Base-by-base conservation (phyloP, 2,329 filamentous ascomycete species). In the Magnaporthiopsis poae region DNA sequence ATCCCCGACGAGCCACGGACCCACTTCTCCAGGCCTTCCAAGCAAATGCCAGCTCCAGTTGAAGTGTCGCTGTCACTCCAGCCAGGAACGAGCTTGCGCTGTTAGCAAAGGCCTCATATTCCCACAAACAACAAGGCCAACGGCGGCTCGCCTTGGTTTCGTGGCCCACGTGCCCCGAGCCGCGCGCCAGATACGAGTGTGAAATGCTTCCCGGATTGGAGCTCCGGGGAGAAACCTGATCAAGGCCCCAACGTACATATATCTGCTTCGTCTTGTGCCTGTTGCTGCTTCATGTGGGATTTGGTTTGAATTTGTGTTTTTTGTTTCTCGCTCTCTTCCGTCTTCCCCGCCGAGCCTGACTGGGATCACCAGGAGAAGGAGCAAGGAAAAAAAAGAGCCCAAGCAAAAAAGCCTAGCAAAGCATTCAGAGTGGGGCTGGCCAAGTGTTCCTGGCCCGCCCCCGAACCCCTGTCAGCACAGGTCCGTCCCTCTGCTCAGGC, bases 391-490 rank as follows among this genome's bases (percentile, higher is more conserved):
- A 52, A 52, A n/a, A 52, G 18, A 46, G 7, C 31, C 31, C 31
- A 52, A 52, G 4, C 1, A 56, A 25, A 56, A 56, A 56, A 56
- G n/a, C 46, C 46, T 5, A 56, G 46, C 46, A 56, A 56, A 56
- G 46, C 46, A 56, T 56, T 21, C 18, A 25, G n/a, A 56, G 46
- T 56, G 46, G 46, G 46, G 46, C 21, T 21, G 46, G 46, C 46
- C 46, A 56, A 61, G 60, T 61, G 60, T 33, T 33, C 60, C 25
- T 33, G 31, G 60, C 60, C 60, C 12, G 31, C 60, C 27, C 60
- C 25, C 25, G 60, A 61, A 61, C 60, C 60, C 60, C 60, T 61
- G 60, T 61, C 60, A 61, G 60, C 60, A 61, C 46, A 56, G 46
- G 46, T 25, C 46, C 46, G 46, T 56, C 46, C 18, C 21, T n/a